Conservation (phyloP, 2,329 filamentous ascomycete genomes). For the Alternaria sp. region DNA sequence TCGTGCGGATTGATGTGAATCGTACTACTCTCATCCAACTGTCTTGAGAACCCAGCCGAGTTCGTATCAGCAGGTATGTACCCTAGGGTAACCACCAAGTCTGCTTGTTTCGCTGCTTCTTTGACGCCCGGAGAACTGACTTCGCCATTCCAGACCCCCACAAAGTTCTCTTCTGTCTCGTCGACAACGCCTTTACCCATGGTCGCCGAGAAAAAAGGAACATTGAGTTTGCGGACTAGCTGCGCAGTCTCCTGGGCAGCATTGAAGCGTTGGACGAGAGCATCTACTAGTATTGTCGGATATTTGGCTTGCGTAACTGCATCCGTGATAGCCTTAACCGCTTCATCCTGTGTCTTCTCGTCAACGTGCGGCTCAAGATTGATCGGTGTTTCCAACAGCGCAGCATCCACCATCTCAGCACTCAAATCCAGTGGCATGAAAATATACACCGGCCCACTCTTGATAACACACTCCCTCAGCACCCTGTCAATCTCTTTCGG, state of each 20-base stretch:
- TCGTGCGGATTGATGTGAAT: constrained; percentile 51
- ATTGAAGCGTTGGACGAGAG: constrained; percentile 50
- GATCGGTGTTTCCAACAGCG: constrained; percentile 48
- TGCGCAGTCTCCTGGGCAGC: constrained; percentile 44
- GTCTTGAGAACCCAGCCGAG: constrained; percentile 52
- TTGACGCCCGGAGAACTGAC: constrained; percentile 49
- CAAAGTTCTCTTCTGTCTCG: constrained; percentile 51
- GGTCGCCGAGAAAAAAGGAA: constrained; percentile 52
- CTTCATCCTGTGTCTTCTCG: constrained; percentile 37
- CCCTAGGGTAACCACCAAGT: constrained; percentile 52
- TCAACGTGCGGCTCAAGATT: constrained; percentile 43
- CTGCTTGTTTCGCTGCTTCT: constrained; percentile 46
- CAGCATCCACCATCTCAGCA: constrained; percentile 43
- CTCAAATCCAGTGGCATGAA: constrained; percentile 56
- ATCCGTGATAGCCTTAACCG: constrained; percentile 44
- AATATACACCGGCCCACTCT: constrained; percentile 55
- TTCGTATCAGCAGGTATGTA: constrained; percentile 55
- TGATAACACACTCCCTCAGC: constrained; percentile 54
- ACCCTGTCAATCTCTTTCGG: constrained; percentile 55
- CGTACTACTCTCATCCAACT: constrained; percentile 37
- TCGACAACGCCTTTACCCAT: constrained; percentile 57
- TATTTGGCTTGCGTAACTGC: constrained; percentile 47
- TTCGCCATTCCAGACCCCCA: constrained; percentile 55
- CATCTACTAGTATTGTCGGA: constrained; percentile 52
- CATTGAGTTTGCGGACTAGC: constrained; percentile 45